Percentiles rank a stretch among this genome's conserved stretches.
Conservation (phyloP, 106 monocot genomes). For the Dioscorea alata region DNA sequence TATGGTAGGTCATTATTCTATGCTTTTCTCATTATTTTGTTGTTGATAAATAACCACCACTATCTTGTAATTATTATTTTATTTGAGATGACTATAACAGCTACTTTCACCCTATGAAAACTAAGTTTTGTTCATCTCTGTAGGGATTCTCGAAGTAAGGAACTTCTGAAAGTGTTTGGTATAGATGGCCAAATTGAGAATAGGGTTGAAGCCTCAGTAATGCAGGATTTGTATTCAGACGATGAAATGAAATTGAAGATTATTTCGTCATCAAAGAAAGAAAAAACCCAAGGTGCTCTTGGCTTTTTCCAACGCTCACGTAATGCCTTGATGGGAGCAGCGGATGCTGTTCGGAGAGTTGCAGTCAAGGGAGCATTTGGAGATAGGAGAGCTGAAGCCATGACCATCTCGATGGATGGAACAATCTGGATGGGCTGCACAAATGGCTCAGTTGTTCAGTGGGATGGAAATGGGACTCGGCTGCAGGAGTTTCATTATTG, state of each 20-base stretch:
- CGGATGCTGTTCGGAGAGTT: slow-evolving; percentile 87
- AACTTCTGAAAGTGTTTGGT: slow-evolving; percentile 81
- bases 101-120: not conserved
- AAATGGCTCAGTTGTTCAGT: slow-evolving; percentile 76
- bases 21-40: not conserved
- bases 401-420: slow-evolving; percentile 63
- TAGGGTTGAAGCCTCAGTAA: slow-evolving; percentile 42
- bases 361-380: slow-evolving; percentile 78
- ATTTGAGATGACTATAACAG: not conserved
- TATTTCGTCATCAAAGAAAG: slow-evolving; percentile 63
- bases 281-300: slow-evolving; percentile 70
- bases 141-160: slow-evolving; percentile 93
- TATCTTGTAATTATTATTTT: slow-evolving; percentile 1
- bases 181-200: slow-evolving; percentile 80
- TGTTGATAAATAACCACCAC: not conserved
- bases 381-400: slow-evolving; percentile 69
- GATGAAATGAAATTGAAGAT: slow-evolving; percentile 81
- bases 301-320: slow-evolving; percentile 91
- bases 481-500: slow-evolving; percentile 71
- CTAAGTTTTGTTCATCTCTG: not conserved
- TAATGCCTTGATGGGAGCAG: slow-evolving; percentile 90
- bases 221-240: slow-evolving; percentile 43
- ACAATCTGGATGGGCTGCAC: slow-evolving; percentile 83
- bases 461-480: slow-evolving; percentile 92
- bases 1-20: slow-evolving; percentile 54